Conservation (phyloP, 2,329 filamentous ascomycete genomes). For the Paecilomyces sp. region DNA sequence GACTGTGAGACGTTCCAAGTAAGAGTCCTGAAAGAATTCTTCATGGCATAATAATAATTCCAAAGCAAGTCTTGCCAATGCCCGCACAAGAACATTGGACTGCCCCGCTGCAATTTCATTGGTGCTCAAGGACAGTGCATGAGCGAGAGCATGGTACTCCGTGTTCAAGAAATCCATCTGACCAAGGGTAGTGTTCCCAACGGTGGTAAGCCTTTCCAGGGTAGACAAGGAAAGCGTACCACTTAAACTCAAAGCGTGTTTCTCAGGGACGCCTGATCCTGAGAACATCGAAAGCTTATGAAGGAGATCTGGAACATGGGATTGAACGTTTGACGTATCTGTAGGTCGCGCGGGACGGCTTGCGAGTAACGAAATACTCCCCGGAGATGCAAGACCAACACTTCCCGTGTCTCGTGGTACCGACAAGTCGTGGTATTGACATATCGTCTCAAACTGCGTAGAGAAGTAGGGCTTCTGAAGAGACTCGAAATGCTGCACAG, state of each 20-base stretch:
- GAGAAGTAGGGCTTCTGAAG: slow-evolving; percentile 36
- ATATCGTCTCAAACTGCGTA: slow-evolving; percentile 40
- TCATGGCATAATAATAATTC: slow-evolving; percentile 29
- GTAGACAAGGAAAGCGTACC: slow-evolving; percentile 46
- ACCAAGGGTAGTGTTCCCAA: slow-evolving; percentile 50
- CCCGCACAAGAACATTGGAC: slow-evolving; percentile 40
- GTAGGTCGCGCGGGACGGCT: slow-evolving; percentile 27
- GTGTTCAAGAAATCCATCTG: slow-evolving; percentile 57
- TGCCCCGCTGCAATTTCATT: slow-evolving; percentile 46
- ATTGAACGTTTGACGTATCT: slow-evolving; percentile 25
- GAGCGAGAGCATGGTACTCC: slow-evolving; percentile 57
- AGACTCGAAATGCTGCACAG: slow-evolving; percentile 21
- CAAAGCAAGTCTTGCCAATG: slow-evolving; percentile 34
- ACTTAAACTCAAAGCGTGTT: slow-evolving; percentile 39
- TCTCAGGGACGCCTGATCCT: slow-evolving; percentile 20
- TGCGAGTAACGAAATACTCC: slow-evolving; percentile 29
- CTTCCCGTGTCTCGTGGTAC: background rate
- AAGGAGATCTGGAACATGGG: slow-evolving; percentile 25
- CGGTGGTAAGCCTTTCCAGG: slow-evolving; percentile 47
- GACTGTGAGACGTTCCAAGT: slow-evolving; percentile 15
- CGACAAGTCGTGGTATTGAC: slow-evolving; percentile 36
- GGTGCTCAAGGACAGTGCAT: slow-evolving; percentile 46
- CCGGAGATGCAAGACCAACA: slow-evolving; percentile 11
- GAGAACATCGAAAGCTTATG: slow-evolving; percentile 30
- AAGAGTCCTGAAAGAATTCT: slow-evolving; percentile 24